Base-by-base conservation (phyloP, 345 rosid species). In the Brassica juncea region DNA sequence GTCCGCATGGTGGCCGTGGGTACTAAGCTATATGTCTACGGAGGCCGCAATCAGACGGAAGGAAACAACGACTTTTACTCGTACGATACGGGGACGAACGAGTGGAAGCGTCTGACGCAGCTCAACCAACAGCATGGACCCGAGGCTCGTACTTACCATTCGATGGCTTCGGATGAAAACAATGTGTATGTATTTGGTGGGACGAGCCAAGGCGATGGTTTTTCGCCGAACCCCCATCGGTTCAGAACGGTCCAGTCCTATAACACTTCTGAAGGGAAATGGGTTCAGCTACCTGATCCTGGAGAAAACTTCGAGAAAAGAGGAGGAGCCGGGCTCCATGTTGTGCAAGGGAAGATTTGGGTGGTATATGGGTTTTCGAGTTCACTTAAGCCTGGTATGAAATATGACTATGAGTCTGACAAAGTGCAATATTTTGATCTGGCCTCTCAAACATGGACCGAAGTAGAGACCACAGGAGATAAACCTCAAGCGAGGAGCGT, bases 161-260 rank as follows among this genome's bases (percentile, higher is more conserved):
- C 74, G 2, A 57, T 70, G 55, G 55, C 55, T 47, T 47, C 54
- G 16, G 55, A 47, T 47, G 55, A 47, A 4, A 47, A 47, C 55
- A 47, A 9, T 28, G 61, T 70, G 23, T 70, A 70, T 30, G 62
- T 54, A 1, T 70, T 70, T 10, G 74, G 74, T 52, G 74, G 74
- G 2, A 42, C 30, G 28, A 57, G 74, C 42, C 35, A 52, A 52
- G 58, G 25, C 25, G 25, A 23, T 23, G 25, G 25, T 23, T 23
- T 19, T 23, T 23, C 1, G 25, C 25, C 25, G 25, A 23, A 23
- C 27, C n/a, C 60, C 27, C 5, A 4, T 2, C 25, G 74, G 39
- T 31, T 70, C 27, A 54, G 59, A 28, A 57, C 61, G 2, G 5
- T 70, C 39, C 30, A 37, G 21, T 21, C 49, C 2, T 74, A 30